Evolutionary conservation across 805 yeast species (phyloP).

Genomic region (Lachancea quebecensis): DNA sequence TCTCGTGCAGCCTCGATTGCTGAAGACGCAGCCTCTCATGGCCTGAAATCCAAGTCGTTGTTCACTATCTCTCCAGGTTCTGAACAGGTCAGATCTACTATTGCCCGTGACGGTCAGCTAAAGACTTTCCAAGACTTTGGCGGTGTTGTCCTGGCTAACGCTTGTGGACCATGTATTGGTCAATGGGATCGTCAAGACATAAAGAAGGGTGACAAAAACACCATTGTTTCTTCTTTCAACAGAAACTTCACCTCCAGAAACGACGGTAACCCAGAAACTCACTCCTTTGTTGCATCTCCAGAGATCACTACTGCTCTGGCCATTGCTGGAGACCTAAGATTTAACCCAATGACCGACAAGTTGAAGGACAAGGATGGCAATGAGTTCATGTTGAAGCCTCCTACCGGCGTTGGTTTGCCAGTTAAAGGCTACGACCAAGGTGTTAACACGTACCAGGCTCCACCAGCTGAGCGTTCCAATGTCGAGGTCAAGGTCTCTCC

Average conservation of each 20-base stretch:
- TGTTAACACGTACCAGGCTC: slow-evolving; percentile 93
- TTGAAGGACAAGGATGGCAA: slow-evolving; percentile 84
- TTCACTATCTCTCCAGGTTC: slow-evolving; percentile 97
- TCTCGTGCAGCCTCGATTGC: slow-evolving; percentile 91
- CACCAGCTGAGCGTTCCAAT: slow-evolving; percentile 76
- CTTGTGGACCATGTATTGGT: slow-evolving; percentile 99
- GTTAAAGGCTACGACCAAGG: slow-evolving; percentile 85
- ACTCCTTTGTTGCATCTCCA: slow-evolving; percentile 96
- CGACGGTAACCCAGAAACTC: slow-evolving; percentile 96
- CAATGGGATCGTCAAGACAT: slow-evolving; percentile 97
- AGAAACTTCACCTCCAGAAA: slow-evolving; percentile 97
- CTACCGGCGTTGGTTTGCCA: slow-evolving; percentile 88
- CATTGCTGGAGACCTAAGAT: slow-evolving; percentile 91
- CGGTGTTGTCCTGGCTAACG: slow-evolving; percentile 91
- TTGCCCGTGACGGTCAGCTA: slow-evolving; percentile 91
- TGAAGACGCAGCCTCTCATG: slow-evolving; percentile 83
- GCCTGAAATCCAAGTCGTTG: slow-evolving; percentile 84
- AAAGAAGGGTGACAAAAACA: slow-evolving; percentile 91
- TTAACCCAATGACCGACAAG: slow-evolving; percentile 91
- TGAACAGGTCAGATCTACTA: slow-evolving; percentile 97
- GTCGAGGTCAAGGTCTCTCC: slow-evolving; percentile 77
- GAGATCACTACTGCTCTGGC: slow-evolving; percentile 94
- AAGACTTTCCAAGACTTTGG: slow-evolving; percentile 85
- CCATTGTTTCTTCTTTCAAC: slow-evolving; percentile 95
- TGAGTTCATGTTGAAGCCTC: slow-evolving; percentile 82